Base-by-base conservation (phyloP, 176 grass and related monocot species). In the Zoysia japonica region DNA sequence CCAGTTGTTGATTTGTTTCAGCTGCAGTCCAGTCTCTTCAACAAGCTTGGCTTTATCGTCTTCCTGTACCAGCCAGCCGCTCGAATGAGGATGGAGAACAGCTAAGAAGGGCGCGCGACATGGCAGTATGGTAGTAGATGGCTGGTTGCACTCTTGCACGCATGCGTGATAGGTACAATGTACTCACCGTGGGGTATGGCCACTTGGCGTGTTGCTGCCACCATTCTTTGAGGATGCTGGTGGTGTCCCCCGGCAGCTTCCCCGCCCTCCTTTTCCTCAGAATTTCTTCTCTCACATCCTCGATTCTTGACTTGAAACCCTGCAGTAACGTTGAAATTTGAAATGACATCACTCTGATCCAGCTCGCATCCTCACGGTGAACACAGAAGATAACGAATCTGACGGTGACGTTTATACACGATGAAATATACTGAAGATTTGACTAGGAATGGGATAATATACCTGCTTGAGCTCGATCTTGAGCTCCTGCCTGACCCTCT, bases 1-100 rank as follows among this genome's bases (percentile, higher is more conserved):
- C 96, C 96, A 99, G 45, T 99, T 99, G 75, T 99, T 99, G 78
- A 99, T 99, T 89, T 99, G 96, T 40, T 99, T 99, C 40, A 99
- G 85, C 65, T 99, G 96, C 78, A 99, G 79, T 40, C 96, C 96
- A 28, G 96, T 99, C 89, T 99, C 96, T 61, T 99, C 96, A 4
- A 99, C 96, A 66, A 99, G 90, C 79, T 99, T 99, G 47, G 90
- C 96, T 62, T 99, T 99, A 87, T 99, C 96, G 63, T 99, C 96
- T 79, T 99, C 96, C 96, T 99, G 79, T 59, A 85, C 17, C 61
- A 66, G 37, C 12, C 66, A 85, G 60, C 17, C 71, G 41, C 57
- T 61, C 16, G 45, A 77, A 50, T 35, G 65, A 54, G n/a, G 38
- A 68, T 68, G 82, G 82, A 81, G 50, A 89, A 66, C 82, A 89